Evolutionary conservation across 2,329 filamentous ascomycete genomes (phyloP).

Genomic region (Pseudogymnoascus sp.): DNA sequence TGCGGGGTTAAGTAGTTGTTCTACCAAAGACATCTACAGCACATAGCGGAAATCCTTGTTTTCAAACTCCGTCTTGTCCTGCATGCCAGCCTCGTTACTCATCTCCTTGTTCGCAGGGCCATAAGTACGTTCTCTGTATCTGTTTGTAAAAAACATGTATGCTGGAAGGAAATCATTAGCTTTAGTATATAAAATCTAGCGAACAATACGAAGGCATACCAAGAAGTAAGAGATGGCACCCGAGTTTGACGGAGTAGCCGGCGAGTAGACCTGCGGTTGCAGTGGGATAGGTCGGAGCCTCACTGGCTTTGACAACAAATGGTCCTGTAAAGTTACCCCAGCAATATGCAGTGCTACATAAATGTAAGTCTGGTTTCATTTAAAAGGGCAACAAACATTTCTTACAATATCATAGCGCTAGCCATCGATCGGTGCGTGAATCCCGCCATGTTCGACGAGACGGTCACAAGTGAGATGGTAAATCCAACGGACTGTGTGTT

Average conservation of each 20-base stretch:
- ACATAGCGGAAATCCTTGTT: constrained; percentile 37
- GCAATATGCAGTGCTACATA: constrained; percentile 28
- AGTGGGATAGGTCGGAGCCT: constrained; percentile 27
- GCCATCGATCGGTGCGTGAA: constrained; percentile 19
- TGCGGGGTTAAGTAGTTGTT: neutral
- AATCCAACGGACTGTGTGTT: constrained; percentile 32
- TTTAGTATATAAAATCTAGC: neutral
- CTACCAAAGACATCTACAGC: constrained; percentile 13
- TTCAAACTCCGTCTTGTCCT: constrained; percentile 33
- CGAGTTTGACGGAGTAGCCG: constrained; percentile 32
- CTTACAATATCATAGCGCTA: constrained; percentile 28
- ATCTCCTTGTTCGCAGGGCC: constrained; percentile 27
- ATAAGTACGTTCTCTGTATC: constrained; percentile 27
- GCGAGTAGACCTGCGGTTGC: constrained; percentile 33
- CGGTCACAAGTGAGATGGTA: constrained; percentile 29
- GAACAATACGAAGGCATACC: constrained; percentile 17
- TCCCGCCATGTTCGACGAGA: constrained; percentile 23
- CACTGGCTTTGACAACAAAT: constrained; percentile 29
- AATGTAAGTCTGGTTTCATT: neutral
- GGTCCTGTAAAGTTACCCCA: constrained; percentile 33
- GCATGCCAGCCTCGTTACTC: constrained; percentile 33
- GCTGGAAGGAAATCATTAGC: constrained; percentile 17
- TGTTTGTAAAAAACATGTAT: constrained; percentile 31
- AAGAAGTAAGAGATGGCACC: constrained; percentile 29
- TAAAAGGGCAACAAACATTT: neutral